Evolutionary conservation across 176 grass and related monocot species (phyloP), one percentile per base, ranked within the genome.

Genomic region (Aechmea fasciata): DNA sequence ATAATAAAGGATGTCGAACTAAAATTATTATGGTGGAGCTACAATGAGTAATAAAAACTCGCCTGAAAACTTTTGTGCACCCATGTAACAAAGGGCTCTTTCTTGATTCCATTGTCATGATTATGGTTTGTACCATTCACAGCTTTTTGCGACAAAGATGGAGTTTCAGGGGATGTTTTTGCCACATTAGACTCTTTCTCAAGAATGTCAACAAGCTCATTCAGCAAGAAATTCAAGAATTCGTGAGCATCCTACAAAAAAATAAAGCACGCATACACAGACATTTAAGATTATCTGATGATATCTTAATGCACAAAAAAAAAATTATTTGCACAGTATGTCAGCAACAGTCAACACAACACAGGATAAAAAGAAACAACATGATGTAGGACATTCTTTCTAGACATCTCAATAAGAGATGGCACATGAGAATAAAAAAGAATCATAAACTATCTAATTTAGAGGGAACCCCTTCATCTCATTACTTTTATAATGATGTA

Each of bases 31-130:
- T 28, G 9, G 17, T 22, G 63, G 3, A 75, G 49, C 75, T 62
- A 51, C 67, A 61, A 15, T 10, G 55, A 61, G 13, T 10, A 61
- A 78, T 62, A 26, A 67, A 63, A 74, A 64, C 69, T 77, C 54
- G 93, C 87, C 84, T 99, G 94, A 73, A 99, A 99, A 57, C 84
- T 89, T 79, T 87, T 93, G 75, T 99, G 94, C 20, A 99, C 94
- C 87, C 74, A 93, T 72, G 87, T 99, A 76, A 59, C 29, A 70
- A 86, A 49, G 14, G 80, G 75, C 75, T 93, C 94, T 87, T 99
- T 93, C 53, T 68, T 65, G 64, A 64, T 75, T 26, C 94, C 89
- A 88, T 90, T 88, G 47, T 69, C 47, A 72, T 79, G 79, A 75
- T 69, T 66, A 83, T 85, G 75, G 66, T 11, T 48, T 52, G 79